phyloP scores from a whole-genome alignment of 139 green algal genomes.

The Micromonas commoda region DNA sequence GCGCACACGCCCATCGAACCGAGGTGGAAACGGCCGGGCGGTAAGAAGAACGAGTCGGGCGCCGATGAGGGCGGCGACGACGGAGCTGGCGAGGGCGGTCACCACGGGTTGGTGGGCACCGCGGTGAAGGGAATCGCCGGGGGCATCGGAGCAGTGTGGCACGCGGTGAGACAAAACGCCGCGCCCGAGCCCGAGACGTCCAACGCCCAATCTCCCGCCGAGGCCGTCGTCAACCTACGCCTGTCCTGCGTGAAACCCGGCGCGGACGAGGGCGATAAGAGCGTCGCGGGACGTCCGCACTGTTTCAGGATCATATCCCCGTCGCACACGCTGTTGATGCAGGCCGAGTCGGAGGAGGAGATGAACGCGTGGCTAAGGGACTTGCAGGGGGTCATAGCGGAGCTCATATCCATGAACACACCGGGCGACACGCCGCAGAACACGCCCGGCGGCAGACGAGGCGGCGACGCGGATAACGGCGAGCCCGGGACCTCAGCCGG shows the following conservation, averaged over 20 bases:
- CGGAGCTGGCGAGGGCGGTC: no score
- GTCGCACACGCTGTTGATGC: conserved; percentile 61
- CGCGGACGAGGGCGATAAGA: conserved; percentile 47
- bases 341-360: conserved; percentile 72
- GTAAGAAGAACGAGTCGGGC: no score
- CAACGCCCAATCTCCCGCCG: conserved; percentile 1
- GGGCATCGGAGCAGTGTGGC: not conserved
- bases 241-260: conserved; percentile 78
- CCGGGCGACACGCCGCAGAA: not conserved
- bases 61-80: no score
- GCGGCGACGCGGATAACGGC: no score
- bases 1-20: no score
- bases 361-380: conserved; percentile 66
- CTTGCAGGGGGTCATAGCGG: conserved; percentile 43
- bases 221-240: conserved; percentile 70
- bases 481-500: no score
- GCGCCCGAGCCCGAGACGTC: not conserved
- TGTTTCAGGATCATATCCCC: conserved; percentile 78
- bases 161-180: not conserved
- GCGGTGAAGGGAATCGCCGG: not conserved
- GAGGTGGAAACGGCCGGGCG: no score
- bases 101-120: no score
- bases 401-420: conserved; percentile 34
- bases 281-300: conserved; percentile 40
- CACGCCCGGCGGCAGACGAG: no score